Evolutionary conservation across 2,329 filamentous ascomycete species (phyloP).

Genomic region (Sporothrix globosa): DNA sequence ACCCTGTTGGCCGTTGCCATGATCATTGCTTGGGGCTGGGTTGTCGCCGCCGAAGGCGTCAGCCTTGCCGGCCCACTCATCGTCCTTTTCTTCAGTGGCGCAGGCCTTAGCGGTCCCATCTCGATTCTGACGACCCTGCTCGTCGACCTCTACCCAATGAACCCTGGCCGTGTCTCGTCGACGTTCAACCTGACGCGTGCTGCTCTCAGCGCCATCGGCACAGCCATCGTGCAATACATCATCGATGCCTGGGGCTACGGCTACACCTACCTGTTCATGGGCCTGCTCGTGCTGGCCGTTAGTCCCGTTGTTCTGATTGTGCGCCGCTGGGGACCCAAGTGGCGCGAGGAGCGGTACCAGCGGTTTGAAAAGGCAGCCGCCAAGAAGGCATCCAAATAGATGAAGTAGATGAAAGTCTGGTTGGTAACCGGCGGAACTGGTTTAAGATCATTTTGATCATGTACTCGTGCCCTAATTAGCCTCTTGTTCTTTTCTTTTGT

Average conservation of each 20-base stretch:
- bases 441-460: no score
- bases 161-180: slow-evolving; percentile 48
- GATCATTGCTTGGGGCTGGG: slow-evolving; percentile 50
- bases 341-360: slow-evolving; percentile 43
- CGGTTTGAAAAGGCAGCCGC: slow-evolving; percentile 34
- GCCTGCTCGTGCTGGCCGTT: slow-evolving; percentile 40
- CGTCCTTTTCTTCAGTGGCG: slow-evolving; percentile 47
- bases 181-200: slow-evolving; percentile 50
- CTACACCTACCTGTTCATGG: slow-evolving; percentile 46
- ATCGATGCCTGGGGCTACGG: slow-evolving; percentile 49
- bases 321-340: slow-evolving; percentile 42
- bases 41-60: slow-evolving; percentile 43
- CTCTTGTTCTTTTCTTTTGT: background rate
- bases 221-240: slow-evolving; percentile 48
- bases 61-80: slow-evolving; percentile 49
- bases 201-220: slow-evolving; percentile 47
- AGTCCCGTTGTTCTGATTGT: slow-evolving; percentile 42
- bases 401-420: no score
- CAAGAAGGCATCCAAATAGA: slow-evolving; percentile 1
- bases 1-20: slow-evolving; percentile 51
- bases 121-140: slow-evolving; percentile 48
- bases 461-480: background rate
- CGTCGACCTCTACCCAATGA: slow-evolving; percentile 50
- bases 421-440: no score
- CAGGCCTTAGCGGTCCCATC: slow-evolving; percentile 47